phyloP scores from a whole-genome alignment of 2,329 filamentous ascomycete species.

The Cadophora sp. region DNA sequence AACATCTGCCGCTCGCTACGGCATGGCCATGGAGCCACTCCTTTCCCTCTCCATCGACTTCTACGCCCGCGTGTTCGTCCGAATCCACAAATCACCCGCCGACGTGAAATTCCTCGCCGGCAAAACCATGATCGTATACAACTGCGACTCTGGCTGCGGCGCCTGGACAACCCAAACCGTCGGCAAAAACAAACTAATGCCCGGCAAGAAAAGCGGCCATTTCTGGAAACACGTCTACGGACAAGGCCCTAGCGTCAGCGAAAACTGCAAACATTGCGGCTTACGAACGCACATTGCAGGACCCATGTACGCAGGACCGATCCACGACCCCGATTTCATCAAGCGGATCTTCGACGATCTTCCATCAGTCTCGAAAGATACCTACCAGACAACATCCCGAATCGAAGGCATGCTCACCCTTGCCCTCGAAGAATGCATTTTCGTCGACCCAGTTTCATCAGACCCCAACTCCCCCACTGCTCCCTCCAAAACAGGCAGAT shows the following conservation, averaged over 20 bases:
- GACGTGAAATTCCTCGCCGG: slow-evolving; percentile 90
- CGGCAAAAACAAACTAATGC: slow-evolving; percentile 68
- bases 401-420: slow-evolving; percentile 92
- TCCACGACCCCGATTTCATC: slow-evolving; percentile 87
- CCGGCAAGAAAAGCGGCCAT: slow-evolving; percentile 73
- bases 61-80: slow-evolving; percentile 88
- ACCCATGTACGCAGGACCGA: slow-evolving; percentile 91
- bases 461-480: slow-evolving; percentile 39
- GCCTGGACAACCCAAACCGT: slow-evolving; percentile 86
- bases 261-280: slow-evolving; percentile 82
- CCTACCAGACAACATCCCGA: slow-evolving; percentile 80
- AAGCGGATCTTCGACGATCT: slow-evolving; percentile 77
- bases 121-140: slow-evolving; percentile 93
- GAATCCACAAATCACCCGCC: slow-evolving; percentile 77
- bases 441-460: slow-evolving; percentile 26
- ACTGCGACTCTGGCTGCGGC: slow-evolving; percentile 90
- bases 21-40: slow-evolving; percentile 86
- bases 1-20: slow-evolving; percentile 81
- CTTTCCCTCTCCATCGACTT: slow-evolving; percentile 96
- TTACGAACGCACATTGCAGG: slow-evolving; percentile 86
- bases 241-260: slow-evolving; percentile 70
- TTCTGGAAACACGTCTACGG: slow-evolving; percentile 80
- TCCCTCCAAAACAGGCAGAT: slow-evolving; percentile 50
- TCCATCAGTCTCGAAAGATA: slow-evolving; percentile 66
- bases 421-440: slow-evolving; percentile 74